Evolutionary conservation across 2,329 filamentous ascomycete genomes (phyloP).

Genomic region (Aspergillus pseudoviridinutans): DNA sequence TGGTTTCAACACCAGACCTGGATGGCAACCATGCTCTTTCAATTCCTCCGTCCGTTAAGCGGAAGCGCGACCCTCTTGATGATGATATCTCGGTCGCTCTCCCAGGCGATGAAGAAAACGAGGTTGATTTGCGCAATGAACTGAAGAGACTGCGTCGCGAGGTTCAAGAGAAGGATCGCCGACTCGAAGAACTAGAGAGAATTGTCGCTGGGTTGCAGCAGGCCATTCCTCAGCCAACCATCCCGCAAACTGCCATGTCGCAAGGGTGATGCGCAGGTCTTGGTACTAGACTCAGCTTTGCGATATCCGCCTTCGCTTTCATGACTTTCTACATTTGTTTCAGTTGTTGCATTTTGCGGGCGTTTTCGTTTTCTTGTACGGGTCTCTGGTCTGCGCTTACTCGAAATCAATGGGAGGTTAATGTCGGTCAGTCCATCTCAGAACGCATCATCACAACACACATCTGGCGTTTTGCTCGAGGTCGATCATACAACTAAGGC

Average conservation of each 20-base stretch:
- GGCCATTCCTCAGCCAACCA: conserved; percentile 33
- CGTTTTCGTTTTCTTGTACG: conserved; percentile 24
- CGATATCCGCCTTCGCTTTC: conserved; percentile 4
- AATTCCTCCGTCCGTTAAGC: conserved; percentile 27
- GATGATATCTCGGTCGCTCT: conserved; percentile 21
- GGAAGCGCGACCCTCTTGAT: conserved; percentile 32
- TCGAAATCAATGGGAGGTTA: conserved; percentile 18
- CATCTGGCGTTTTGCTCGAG: conserved; percentile 31
- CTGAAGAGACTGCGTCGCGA: conserved; percentile 64
- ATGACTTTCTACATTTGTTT: conserved; percentile 5
- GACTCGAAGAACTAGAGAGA: conserved; percentile 39
- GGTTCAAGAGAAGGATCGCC: conserved; percentile 54
- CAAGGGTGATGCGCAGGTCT: conserved; percentile 10
- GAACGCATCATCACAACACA: conserved; percentile 16
- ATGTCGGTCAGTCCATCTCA: conserved; percentile 21
- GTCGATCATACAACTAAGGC: conserved; percentile 23
- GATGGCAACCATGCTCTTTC: conserved; percentile 30
- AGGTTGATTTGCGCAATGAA: conserved; percentile 54
- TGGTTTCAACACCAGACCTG: conserved; percentile 25
- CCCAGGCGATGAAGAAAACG: conserved; percentile 40
- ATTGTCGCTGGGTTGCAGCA: conserved; percentile 36
- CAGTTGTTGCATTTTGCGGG: conserved; percentile 30
- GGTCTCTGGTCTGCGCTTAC: conserved; percentile 17
- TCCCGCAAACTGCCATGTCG: conserved; percentile 26
- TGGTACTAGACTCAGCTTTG: not conserved